Evolutionary conservation across 2,329 filamentous ascomycete genomes (phyloP).

Genomic region (Lojkania enalia): DNA sequence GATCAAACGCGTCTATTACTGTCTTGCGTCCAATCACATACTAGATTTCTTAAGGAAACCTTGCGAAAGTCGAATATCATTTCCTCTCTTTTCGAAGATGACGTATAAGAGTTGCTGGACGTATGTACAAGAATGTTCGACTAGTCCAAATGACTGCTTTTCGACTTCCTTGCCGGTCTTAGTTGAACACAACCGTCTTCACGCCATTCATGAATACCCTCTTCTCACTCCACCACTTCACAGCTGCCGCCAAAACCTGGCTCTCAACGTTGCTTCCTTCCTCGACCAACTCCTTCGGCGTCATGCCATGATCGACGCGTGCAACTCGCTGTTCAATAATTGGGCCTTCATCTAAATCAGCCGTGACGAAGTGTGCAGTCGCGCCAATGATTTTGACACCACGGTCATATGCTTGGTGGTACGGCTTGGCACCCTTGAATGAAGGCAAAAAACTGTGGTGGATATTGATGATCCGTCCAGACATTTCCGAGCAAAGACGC

Average conservation of each 20-base stretch:
- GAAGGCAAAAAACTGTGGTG: slow-evolving; percentile 84
- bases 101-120: too few species aligned
- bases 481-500: slow-evolving; percentile 74
- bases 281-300: slow-evolving; percentile 73
- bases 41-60: too few species aligned
- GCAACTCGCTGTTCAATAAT: slow-evolving; percentile 86
- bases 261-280: slow-evolving; percentile 85
- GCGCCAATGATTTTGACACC: slow-evolving; percentile 89
- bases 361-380: slow-evolving; percentile 84
- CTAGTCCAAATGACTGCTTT: too few species aligned
- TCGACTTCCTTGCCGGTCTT: too few species aligned
- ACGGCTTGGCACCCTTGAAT: slow-evolving; percentile 87
- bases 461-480: slow-evolving; percentile 88
- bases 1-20: too few species aligned
- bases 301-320: slow-evolving; percentile 76
- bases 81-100: too few species aligned
- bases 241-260: slow-evolving; percentile 77
- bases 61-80: too few species aligned
- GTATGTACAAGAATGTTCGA: too few species aligned
- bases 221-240: slow-evolving; percentile 82
- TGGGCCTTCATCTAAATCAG: slow-evolving; percentile 81
- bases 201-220: slow-evolving; percentile 76
- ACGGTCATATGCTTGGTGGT: slow-evolving; percentile 83
- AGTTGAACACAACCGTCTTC: slow-evolving; percentile 79
- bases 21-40: too few species aligned